Base-by-base conservation (phyloP, 116 monocot genomes). In the Trichopus zeylanicus region DNA sequence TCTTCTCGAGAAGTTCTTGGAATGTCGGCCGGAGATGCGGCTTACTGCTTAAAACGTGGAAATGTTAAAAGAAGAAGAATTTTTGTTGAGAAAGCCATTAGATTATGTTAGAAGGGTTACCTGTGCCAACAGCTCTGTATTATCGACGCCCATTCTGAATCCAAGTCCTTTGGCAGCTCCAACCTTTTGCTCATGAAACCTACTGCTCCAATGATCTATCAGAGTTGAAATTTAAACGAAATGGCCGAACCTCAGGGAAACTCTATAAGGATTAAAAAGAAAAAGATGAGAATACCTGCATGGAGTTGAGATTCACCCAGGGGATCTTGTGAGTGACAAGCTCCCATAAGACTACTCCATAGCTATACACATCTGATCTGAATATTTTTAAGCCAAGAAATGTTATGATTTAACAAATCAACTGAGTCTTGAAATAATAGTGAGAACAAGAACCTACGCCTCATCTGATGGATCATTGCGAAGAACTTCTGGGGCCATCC, bases 401-500 rank as follows among this genome's bases (percentile, higher is more conserved):
- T 35, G 32, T 73, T 38, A 16, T 23, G 26, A 54, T 26, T 6
- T 11, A 65, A 18, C n/a, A 12, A 4, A 47, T 24, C n/a, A 27
- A 54, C 0, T 19, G 21, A 13, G 10, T 13, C 2, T 20, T 22
- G 31, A 16, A 26, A 19, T 34, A 29, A 48, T 27, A 21, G 26
- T 33, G 46, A 26, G n/a, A 72, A 34, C 27, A 13, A 54, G 48
- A 62, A 47, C 83, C 15, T 83, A 92, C 99, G 88, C 92, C 60
- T 99, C 99, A 68, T 92, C 81, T 32, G 92, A 77, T 57, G 83
- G 88, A 51, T 99, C 99, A 66, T 86, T 92, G 25, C 92, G 99
- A 73, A 99, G 89, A 70, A 86, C 86, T 86, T 99, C 99, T 25
- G 99, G 99, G 29, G 99, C 99, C 99, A 99, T 88, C 99, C 99